A percentile compares a stretch with the other conserved stretches of the same genome.
Conservation (phyloP, 2,329 filamentous ascomycete genomes). For the Trichoderma gracile region DNA sequence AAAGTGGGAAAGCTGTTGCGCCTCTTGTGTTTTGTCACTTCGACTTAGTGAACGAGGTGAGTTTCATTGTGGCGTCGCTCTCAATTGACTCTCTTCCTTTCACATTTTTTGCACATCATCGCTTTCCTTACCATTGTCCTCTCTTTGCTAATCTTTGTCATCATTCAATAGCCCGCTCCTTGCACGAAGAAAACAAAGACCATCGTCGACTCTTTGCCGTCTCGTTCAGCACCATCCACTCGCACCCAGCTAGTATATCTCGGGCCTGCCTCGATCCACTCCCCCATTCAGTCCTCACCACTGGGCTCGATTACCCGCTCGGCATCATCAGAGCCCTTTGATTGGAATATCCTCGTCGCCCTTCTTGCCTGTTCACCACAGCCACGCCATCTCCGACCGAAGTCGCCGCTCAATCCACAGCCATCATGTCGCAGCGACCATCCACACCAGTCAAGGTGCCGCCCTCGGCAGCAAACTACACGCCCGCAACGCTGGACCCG, state of each 20-base stretch:
- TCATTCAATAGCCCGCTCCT: background rate
- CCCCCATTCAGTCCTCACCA: background rate
- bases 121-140: background rate
- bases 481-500: conserved; percentile 60
- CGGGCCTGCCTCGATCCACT: background rate
- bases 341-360: background rate
- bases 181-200: background rate
- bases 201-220: background rate
- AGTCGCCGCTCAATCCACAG: background rate
- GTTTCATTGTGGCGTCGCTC: background rate
- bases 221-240: background rate
- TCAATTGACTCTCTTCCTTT: background rate
- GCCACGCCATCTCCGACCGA: background rate
- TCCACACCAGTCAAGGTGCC: conserved; percentile 63
- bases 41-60: background rate
- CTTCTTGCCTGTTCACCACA: background rate
- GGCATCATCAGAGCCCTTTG: background rate
- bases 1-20: background rate
- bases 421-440: conserved; percentile 48
- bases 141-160: background rate
- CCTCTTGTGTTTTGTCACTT: background rate
- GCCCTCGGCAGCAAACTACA: conserved; percentile 59
- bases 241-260: background rate
- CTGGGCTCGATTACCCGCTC: background rate
- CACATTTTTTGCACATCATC: background rate